These are phyloP conservation scores for Rhizophagus clarus DNA, from an alignment of 192 early-diverging fungal genomes.

Conservation along the genomic window DNA sequence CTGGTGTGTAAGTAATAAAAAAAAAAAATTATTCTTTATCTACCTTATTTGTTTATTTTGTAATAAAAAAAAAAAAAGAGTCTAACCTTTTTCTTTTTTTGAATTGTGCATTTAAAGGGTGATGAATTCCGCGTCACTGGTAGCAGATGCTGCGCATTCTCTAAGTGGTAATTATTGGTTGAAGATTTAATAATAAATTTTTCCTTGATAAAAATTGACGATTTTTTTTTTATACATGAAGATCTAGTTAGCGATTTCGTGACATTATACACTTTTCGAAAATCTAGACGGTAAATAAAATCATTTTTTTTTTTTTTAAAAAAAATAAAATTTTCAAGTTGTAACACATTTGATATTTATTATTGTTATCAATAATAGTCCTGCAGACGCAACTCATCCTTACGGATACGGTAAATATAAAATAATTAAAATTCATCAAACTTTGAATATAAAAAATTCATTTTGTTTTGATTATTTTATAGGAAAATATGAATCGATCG, in stretches of 20 bases:
- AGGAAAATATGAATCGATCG: constrained; percentile 66
- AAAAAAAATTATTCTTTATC: constrained; percentile 9
- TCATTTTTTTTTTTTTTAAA: too few relatives aligned
- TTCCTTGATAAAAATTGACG: neutral
- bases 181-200: neutral
- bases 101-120: constrained; percentile 32
- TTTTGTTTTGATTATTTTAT: neutral
- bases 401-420: constrained; percentile 60
- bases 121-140: constrained; percentile 73
- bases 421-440: neutral
- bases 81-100: neutral
- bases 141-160: constrained; percentile 84
- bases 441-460: neutral
- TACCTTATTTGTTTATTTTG: neutral
- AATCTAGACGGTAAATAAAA: constrained; percentile 49
- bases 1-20: constrained; percentile 51
- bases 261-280: constrained; percentile 75
- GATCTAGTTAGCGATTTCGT: constrained; percentile 76
- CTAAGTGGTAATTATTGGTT: constrained; percentile 56
- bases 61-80: neutral
- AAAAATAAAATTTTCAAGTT: too few relatives aligned
- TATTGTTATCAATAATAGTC: constrained; percentile 15
- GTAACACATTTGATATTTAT: too few relatives aligned
- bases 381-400: constrained; percentile 63
- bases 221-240: constrained; percentile 9